These are phyloP conservation scores for Boletus coccyginus DNA, from an alignment of 768 basidiomycete species.

Conservation along the genomic window DNA sequence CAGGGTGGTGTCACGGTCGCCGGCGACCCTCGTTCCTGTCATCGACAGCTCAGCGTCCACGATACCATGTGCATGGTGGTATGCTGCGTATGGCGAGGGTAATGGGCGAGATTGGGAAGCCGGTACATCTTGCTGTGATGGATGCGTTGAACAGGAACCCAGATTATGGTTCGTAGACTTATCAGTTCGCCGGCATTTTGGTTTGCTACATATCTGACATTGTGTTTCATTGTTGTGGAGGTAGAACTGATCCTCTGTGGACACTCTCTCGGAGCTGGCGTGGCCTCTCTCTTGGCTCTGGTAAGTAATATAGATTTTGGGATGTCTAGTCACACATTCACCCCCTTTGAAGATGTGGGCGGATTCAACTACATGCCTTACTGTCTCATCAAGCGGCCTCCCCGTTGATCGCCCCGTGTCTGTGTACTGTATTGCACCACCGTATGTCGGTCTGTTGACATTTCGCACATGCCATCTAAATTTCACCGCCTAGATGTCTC, in stretches of 20 bases:
- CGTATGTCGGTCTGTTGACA: slow-evolving; percentile 43
- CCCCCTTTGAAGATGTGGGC: slow-evolving; percentile 73
- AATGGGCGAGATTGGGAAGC: slow-evolving; percentile 76
- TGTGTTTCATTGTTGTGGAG: background rate
- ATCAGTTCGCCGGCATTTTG: background rate
- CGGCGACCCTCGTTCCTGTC: slow-evolving; percentile 25
- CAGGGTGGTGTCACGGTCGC: slow-evolving; percentile 22
- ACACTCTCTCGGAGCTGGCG: slow-evolving; percentile 82
- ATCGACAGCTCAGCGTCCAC: slow-evolving; percentile 19
- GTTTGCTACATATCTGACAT: background rate
- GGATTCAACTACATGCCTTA: slow-evolving; percentile 74
- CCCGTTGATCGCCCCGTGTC: slow-evolving; percentile 64
- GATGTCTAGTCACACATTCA: background rate
- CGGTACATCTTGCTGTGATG: slow-evolving; percentile 72
- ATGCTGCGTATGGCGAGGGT: slow-evolving; percentile 76
- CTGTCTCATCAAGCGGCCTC: slow-evolving; percentile 62
- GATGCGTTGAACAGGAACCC: slow-evolving; percentile 67
- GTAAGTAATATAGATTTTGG: slow-evolving; percentile 36
- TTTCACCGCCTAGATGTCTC: slow-evolving; percentile 46
- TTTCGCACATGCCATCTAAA: background rate
- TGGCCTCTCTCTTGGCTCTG: slow-evolving; percentile 71
- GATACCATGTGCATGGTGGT: slow-evolving; percentile 73
- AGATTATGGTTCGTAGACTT: slow-evolving; percentile 58
- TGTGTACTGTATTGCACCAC: slow-evolving; percentile 79
- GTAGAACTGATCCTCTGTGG: slow-evolving; percentile 74